Base-by-base conservation (phyloP, 768 basidiomycete species). In the Suillus cothurnatus region DNA sequence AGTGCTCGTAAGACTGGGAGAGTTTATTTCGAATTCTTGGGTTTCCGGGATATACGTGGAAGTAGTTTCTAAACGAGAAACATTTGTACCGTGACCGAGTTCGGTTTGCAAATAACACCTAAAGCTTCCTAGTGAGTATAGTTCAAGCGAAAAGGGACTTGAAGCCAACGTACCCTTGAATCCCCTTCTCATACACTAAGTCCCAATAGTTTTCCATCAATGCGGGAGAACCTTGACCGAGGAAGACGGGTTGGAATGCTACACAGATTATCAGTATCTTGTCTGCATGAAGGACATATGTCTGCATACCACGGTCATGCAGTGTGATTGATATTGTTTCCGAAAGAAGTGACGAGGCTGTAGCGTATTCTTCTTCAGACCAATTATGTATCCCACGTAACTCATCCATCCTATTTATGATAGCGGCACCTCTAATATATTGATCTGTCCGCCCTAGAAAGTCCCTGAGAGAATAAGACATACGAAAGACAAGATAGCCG, bases 91-190 rank as follows among this genome's bases (percentile, higher is more conserved):
- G 65, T 94, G 92, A 0, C 85, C 92, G 6, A 93, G 86, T 70
- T 93, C 91, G 0, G 91, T 93, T 71, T 93, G 90, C 36, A 91
- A 77, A 74, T 91, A 91, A 65, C 88, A 89, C 2, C 89, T 80
- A n/a, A 28, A 41, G n/a, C 14, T 43, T 8, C 62, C 15, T 28
- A 39, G n/a, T 23, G 36, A 34, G 31, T 21, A 12, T 39, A 14
- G 19, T 39, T 39, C 26, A 21, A 1, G 31, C 12, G 1, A 32
- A n/a, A 14, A 7, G 31, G 31, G 21, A 39, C 11, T 28, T 26
- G 63, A 64, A 60, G 41, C 32, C 56, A 47, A 23, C 31, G 49
- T 70, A 78, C 74, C 83, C 91, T 5, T 91, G 73, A 67, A 92
- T 88, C 1, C 85, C 91, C 8, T 84, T 83, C 38, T 81, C 78